phyloP scores from a whole-genome alignment of 2,329 filamentous ascomycete genomes.

The Aspergillus ochraceoroseus region DNA sequence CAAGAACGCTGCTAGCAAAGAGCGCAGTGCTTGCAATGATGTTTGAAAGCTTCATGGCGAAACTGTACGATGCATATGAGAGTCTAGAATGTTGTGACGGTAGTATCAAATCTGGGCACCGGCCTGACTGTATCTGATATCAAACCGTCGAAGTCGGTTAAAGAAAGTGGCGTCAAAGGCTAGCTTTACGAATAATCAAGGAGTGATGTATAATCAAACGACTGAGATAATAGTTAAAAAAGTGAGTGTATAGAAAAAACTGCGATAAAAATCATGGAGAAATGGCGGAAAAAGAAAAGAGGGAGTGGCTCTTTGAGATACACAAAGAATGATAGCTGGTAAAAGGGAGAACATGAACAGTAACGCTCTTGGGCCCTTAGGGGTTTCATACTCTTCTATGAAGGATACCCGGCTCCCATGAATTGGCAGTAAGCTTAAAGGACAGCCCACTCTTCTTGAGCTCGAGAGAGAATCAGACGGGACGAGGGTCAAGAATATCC shows the following conservation, averaged over 20 bases:
- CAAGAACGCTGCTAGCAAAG: constrained; percentile 44
- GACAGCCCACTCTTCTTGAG: constrained; percentile 10
- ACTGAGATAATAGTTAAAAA: constrained; percentile 5
- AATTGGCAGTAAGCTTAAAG: constrained; percentile 2
- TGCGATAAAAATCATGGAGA: not conserved
- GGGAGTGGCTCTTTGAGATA: constrained; percentile 4
- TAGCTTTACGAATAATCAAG: constrained; percentile 9
- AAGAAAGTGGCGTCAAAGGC: constrained; percentile 5
- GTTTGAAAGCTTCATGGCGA: constrained; percentile 19
- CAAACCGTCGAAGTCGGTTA: not conserved
- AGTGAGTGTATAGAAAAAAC: constrained; percentile 8
- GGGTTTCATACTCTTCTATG: constrained; percentile 13
- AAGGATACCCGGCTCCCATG: constrained; percentile 8
- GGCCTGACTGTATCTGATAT: not conserved
- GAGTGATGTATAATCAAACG: not conserved
- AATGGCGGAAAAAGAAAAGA: constrained; percentile 3
- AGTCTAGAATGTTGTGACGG: not conserved
- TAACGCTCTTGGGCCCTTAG: not conserved
- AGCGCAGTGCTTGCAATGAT: constrained; percentile 28
- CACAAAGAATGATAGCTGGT: constrained; percentile 2
- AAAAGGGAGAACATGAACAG: constrained; percentile 4
- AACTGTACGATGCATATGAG: not conserved
- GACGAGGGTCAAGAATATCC: constrained; percentile 8
- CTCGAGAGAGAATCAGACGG: constrained; percentile 5
- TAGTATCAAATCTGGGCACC: not conserved